Percentiles rank a stretch among this genome's conserved stretches.
Evolutionary conservation across 495 filamentous ascomycete species (phyloP).

Genomic region (Tuber magnatum): DNA sequence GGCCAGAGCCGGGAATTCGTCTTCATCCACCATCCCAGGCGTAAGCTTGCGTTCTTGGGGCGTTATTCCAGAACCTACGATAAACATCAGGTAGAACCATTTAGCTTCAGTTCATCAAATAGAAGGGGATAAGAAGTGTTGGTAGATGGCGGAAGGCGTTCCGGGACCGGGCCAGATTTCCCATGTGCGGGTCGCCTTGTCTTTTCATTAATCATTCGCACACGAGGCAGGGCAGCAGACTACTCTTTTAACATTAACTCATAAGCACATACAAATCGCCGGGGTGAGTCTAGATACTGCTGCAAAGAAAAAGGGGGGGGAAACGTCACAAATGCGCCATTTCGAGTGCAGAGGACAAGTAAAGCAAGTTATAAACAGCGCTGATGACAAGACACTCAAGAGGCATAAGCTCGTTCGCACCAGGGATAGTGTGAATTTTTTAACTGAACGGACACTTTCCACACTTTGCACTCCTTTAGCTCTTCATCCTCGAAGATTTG

Average conservation of each 20-base stretch:
- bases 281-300: slow-evolving; percentile 4
- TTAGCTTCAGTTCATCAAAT: slow-evolving; percentile 4
- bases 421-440: not conserved
- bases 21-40: slow-evolving; percentile 44
- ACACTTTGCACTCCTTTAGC: not conserved
- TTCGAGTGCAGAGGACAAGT: not conserved
- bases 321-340: not conserved
- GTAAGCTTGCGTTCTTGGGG: slow-evolving; percentile 25
- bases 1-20: slow-evolving; percentile 55
- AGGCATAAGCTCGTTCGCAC: not conserved
- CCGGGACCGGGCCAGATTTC: not conserved
- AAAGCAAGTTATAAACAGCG: not conserved
- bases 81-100: slow-evolving; percentile 2
- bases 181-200: not conserved
- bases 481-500: not conserved
- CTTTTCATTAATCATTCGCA: slow-evolving; percentile 5
- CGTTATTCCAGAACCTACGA: not conserved
- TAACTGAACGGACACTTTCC: not conserved
- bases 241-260: slow-evolving; percentile 4
- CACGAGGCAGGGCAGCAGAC: slow-evolving; percentile 3
- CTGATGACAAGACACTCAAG: not conserved
- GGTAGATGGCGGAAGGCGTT: not conserved
- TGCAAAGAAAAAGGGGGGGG: not conserved
- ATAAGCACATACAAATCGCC: not conserved
- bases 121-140: not conserved